Conservation (phyloP, 2,329 filamentous ascomycete genomes). For the Fusarium vanettenii region DNA sequence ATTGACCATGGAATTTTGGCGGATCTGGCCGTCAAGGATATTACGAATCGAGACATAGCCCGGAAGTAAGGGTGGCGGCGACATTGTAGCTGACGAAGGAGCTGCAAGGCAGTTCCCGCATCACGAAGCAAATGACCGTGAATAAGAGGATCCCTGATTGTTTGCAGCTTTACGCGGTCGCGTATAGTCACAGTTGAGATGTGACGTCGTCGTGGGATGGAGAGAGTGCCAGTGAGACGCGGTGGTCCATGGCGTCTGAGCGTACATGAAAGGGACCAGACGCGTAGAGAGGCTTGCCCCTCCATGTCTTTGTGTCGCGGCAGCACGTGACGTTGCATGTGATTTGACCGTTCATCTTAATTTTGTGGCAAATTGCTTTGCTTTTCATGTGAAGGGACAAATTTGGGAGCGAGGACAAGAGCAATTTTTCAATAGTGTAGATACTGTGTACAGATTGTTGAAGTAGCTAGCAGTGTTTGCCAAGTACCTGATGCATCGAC, state of each 20-base stretch:
- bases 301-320: slow-evolving; percentile 28
- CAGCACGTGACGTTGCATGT: slow-evolving; percentile 42
- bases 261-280: not conserved
- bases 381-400: not conserved
- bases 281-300: slow-evolving; percentile 25
- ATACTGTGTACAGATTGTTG: not conserved
- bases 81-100: slow-evolving; percentile 10
- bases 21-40: slow-evolving; percentile 55
- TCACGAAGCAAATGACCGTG: not conserved
- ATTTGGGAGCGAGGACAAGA: not conserved
- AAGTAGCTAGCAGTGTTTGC: not conserved
- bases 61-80: slow-evolving; percentile 27
- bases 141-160: not conserved
- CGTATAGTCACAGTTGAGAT: not conserved
- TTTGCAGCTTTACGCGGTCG: slow-evolving; percentile 11
- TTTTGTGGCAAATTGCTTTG: slow-evolving; percentile 1
- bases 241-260: slow-evolving; percentile 9
- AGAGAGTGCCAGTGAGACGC: slow-evolving; percentile 25
- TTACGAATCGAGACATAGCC: slow-evolving; percentile 50
- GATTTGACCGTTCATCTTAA: slow-evolving; percentile 6
- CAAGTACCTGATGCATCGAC: not conserved
- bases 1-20: slow-evolving; percentile 56
- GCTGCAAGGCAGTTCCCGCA: slow-evolving; percentile 9
- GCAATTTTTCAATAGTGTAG: not conserved
- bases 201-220: slow-evolving; percentile 4